Percentiles rank a stretch among this genome's conserved stretches.
Conservation (phyloP, 805 yeast genomes). For the Pichia kluyveri region DNA sequence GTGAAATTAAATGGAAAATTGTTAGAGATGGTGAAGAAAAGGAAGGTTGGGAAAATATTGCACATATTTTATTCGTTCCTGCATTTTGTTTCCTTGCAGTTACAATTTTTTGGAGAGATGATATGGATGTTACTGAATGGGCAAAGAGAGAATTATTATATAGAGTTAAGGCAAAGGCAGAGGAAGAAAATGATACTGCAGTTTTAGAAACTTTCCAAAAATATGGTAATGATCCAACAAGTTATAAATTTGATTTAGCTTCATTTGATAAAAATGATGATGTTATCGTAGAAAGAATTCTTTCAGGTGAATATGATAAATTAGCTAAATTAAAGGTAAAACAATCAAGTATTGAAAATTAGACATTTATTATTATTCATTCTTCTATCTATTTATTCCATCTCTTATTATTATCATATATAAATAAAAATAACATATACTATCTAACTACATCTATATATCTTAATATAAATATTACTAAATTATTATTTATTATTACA, state of each 20-base stretch:
- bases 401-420: background rate
- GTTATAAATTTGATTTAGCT: slow-evolving; percentile 39
- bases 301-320: slow-evolving; percentile 78
- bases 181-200: slow-evolving; percentile 45
- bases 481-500: too few species aligned
- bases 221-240: slow-evolving; percentile 30
- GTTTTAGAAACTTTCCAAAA: slow-evolving; percentile 36
- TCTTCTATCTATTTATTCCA: background rate
- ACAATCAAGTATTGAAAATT: slow-evolving; percentile 11
- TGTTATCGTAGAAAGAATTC: slow-evolving; percentile 69
- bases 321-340: slow-evolving; percentile 50
- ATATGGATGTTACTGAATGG: slow-evolving; percentile 55
- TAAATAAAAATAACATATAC: background rate
- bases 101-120: slow-evolving; percentile 41
- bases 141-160: slow-evolving; percentile 73
- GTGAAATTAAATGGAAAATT: slow-evolving; percentile 70
- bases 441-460: too few species aligned
- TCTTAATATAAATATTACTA: too few species aligned
- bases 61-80: slow-evolving; percentile 67
- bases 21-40: slow-evolving; percentile 59
- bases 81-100: slow-evolving; percentile 50
- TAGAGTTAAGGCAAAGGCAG: slow-evolving; percentile 62
- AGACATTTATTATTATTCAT: background rate
- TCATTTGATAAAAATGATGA: slow-evolving; percentile 65
- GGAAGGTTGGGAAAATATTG: slow-evolving; percentile 80